Base-by-base conservation (phyloP, 495 filamentous ascomycete genomes). In the Penicillium canariense region DNA sequence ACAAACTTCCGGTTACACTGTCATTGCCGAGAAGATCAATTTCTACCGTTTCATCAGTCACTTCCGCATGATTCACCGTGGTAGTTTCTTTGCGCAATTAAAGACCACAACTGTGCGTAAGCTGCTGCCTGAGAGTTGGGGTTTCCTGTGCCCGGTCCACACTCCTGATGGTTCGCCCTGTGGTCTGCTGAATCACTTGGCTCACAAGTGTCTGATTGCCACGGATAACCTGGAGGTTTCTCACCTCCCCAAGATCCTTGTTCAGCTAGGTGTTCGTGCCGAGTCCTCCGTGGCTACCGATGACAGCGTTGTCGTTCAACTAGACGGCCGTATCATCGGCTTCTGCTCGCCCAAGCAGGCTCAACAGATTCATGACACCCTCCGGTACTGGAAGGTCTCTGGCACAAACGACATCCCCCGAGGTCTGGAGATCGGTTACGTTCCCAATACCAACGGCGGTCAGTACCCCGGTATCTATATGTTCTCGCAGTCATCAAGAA, bases 11-110 rank as follows among this genome's bases (percentile, higher is more conserved):
- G 94, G 94, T 52, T 98, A 94, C 72, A 95, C 89, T 0, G 89
- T 98, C 32, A 93, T 97, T 50, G 94, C 94, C 4, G 94, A 98
- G 71, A 97, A 97, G 79, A 91, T 97, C 65, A 98, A 98, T 78
- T 98, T 97, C 76, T 87, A 95, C 63, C 88, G 94, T 59, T 98
- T 98, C 75, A 95, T 98, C 74, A 93, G 89, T 76, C 94, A 98
- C 68, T 98, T 98, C 79, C 90, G 94, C 46, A 97, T 96, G 91
- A 91, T 98, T 55, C 94, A 98, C 71, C 81, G 94, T 85, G 94
- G 94, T 74, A 94, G 89, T 71, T 97, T 98, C 83, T 97, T 98
- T 71, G 93, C 94, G 8, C 88, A 97, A 64, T 68, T 98, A 59
- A 98, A 97, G 71, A 98, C 94, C 0, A 98, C 94, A 5, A 93